Conservation (phyloP, 108 stramenopile species). For the Pseudonitzschia multistriata region DNA sequence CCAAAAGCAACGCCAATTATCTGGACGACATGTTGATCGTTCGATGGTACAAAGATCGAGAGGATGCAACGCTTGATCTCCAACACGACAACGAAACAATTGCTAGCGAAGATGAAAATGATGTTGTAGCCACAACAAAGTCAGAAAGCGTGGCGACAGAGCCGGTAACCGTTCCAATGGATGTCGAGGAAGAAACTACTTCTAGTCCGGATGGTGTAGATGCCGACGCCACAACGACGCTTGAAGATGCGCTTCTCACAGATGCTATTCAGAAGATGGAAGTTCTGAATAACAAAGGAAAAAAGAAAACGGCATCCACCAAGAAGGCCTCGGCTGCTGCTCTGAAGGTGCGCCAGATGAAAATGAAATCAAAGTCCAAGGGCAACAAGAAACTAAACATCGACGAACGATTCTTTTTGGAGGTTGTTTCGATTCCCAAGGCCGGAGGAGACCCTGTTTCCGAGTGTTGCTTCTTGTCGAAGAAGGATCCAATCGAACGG, state of each 20-base stretch:
- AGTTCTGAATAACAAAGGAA: slow-evolving; percentile 11
- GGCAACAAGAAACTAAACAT: slow-evolving; percentile 46
- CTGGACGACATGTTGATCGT: slow-evolving; percentile 30
- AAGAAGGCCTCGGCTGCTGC: slow-evolving; percentile 30
- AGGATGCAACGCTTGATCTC: slow-evolving; percentile 20
- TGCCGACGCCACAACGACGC: background rate
- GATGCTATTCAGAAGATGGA: slow-evolving; percentile 17
- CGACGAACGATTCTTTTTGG: slow-evolving; percentile 47
- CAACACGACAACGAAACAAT: background rate
- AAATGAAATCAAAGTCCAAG: slow-evolving; percentile 47
- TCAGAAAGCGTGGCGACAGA: background rate
- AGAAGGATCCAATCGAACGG: slow-evolving; percentile 41
- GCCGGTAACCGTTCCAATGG: slow-evolving; percentile 3
- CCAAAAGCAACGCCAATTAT: slow-evolving; percentile 6
- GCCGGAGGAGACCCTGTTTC: background rate
- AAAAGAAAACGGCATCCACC: slow-evolving; percentile 22
- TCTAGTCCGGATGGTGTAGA: background rate
- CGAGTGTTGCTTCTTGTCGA: slow-evolving; percentile 34
- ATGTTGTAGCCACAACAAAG: background rate
- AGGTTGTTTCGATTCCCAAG: slow-evolving; percentile 39
- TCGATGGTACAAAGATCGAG: slow-evolving; percentile 27
- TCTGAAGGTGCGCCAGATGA: slow-evolving; percentile 48
- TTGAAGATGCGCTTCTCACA: slow-evolving; percentile 5
- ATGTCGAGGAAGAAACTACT: slow-evolving; percentile 1
- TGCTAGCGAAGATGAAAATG: background rate